A percentile compares a stretch with the other conserved stretches of the same genome.
Evolutionary conservation across 2,329 filamentous ascomycete genomes (phyloP).

Genomic region (Alternaria metachromatica): DNA sequence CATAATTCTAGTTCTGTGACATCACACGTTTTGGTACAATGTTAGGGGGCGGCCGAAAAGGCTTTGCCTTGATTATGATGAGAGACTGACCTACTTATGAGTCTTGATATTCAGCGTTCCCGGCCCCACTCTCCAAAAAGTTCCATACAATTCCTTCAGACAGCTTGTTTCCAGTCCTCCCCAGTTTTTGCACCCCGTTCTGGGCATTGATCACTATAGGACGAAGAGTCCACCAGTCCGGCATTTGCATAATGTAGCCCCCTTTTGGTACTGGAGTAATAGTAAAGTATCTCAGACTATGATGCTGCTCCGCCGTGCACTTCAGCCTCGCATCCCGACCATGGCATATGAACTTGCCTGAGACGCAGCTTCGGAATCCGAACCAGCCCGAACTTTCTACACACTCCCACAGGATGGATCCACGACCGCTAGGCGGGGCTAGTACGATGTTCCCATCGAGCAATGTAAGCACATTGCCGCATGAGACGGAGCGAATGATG

Average conservation of each 20-base stretch:
- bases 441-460: conserved; percentile 12
- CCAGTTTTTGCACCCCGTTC: conserved; percentile 6
- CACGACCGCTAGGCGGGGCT: conserved; percentile 3
- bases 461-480: conserved; percentile 11
- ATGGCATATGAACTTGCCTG: conserved; percentile 12
- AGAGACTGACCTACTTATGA: not conserved
- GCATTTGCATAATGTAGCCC: conserved; percentile 21
- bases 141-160: conserved; percentile 16
- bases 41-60: not conserved
- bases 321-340: conserved; percentile 5
- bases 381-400: conserved; percentile 16
- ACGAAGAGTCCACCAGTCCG: conserved; percentile 16
- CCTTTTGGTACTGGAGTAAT: conserved; percentile 13
- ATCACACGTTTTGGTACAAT: not conserved
- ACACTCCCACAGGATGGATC: conserved; percentile 11
- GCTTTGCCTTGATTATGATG: not conserved
- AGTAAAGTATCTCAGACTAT: conserved; percentile 7
- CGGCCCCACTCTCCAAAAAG: not conserved
- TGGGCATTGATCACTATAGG: conserved; percentile 10
- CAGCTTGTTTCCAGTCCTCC: conserved; percentile 10
- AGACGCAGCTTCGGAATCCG: conserved; percentile 6
- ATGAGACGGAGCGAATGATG: conserved; percentile 14
- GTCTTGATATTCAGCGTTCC: not conserved
- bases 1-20: not conserved
- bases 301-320: conserved; percentile 5